Evolutionary conservation across 202 grass and related monocot species (phyloP).

Genomic region (Miscanthus sacchariflorus): DNA sequence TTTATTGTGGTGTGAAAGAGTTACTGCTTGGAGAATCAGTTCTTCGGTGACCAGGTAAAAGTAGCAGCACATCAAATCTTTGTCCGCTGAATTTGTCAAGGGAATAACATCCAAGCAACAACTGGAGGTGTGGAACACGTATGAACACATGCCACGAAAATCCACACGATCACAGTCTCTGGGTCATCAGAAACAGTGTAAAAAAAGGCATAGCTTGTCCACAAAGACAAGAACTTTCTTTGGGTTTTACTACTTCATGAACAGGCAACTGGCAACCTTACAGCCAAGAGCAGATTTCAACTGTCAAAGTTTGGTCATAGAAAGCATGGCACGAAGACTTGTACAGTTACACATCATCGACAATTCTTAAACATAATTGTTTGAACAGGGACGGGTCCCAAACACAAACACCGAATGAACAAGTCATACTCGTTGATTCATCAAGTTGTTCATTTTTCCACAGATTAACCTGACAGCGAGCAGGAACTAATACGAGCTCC

Average conservation of each 20-base stretch:
- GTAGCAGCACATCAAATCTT: no score
- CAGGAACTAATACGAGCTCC: conserved; percentile 39
- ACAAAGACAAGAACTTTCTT: neutral
- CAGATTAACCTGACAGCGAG: conserved; percentile 33
- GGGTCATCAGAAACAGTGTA: neutral
- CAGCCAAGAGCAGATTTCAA: neutral
- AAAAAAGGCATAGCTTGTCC: neutral
- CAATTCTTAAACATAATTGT: neutral
- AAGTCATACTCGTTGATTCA: conserved; percentile 27
- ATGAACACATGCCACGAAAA: neutral
- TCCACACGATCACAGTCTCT: neutral
- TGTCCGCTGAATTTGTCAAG: no score
- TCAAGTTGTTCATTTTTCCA: conserved; percentile 6
- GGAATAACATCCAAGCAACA: no score
- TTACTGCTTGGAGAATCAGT: neutral
- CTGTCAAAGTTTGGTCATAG: neutral
- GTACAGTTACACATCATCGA: neutral
- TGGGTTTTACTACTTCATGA: neutral
- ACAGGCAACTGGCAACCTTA: conserved; percentile 14
- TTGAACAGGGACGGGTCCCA: neutral
- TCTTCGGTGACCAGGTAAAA: neutral
- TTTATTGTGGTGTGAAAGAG: neutral
- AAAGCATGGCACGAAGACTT: neutral
- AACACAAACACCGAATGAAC: neutral
- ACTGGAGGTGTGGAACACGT: neutral